These are phyloP conservation scores for Dendrobium chrysotoxum DNA, from an alignment of 106 monocot species.

Conservation along the genomic window DNA sequence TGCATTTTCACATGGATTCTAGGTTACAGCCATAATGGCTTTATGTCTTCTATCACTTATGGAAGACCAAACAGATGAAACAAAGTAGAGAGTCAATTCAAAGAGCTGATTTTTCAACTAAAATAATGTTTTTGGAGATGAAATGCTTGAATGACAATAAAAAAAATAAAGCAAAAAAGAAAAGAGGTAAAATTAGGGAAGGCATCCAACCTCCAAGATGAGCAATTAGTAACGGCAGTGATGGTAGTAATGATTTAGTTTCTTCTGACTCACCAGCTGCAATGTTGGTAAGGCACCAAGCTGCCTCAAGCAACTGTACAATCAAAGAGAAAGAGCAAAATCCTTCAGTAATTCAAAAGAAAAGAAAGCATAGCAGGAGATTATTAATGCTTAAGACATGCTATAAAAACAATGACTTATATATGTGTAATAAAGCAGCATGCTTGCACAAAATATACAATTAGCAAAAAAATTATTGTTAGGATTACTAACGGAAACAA, in stretches of 20 bases:
- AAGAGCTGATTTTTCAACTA: background rate
- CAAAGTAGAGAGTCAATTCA: background rate
- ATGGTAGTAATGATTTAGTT: constrained; percentile 75
- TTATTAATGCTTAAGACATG: background rate
- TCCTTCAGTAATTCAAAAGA: background rate
- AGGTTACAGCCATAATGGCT: background rate
- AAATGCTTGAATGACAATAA: background rate
- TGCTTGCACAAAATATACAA: background rate
- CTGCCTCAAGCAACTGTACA: constrained; percentile 92
- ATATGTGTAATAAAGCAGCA: background rate
- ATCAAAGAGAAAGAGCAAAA: constrained; percentile 7
- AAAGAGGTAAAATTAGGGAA: background rate
- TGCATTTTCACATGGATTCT: background rate
- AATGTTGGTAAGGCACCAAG: constrained; percentile 99
- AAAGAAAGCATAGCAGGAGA: background rate
- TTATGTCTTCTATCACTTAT: background rate
- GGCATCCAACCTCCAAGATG: constrained; percentile 83
- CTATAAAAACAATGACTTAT: background rate
- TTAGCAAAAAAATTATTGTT: background rate
- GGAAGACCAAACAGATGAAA: background rate
- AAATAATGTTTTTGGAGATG: background rate
- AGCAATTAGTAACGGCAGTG: constrained; percentile 91
- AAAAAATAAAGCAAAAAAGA: background rate
- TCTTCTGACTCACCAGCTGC: constrained; percentile 91
- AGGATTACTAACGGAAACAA: background rate